Evolutionary conservation across 768 basidiomycete genomes (phyloP).

Genomic region (Kwoniella europaea): DNA sequence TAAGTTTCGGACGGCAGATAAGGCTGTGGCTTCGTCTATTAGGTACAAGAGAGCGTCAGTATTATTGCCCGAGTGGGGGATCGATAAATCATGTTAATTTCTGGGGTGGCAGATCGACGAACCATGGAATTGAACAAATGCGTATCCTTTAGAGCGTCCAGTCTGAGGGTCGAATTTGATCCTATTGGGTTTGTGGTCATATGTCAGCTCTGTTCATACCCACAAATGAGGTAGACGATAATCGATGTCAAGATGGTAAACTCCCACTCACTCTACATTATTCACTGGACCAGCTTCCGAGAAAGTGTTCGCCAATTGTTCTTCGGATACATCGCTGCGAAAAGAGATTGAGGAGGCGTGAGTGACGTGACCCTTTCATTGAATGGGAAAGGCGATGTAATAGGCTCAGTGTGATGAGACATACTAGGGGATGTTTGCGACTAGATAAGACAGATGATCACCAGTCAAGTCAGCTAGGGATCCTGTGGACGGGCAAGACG

Average conservation of each 20-base stretch:
- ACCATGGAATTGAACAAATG: constrained; percentile 59
- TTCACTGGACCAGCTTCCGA: constrained; percentile 58
- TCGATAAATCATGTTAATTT: background rate
- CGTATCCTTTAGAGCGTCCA: constrained; percentile 58
- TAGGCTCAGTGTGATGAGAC: background rate
- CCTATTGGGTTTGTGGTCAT: constrained; percentile 25
- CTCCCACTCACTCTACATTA: constrained; percentile 52
- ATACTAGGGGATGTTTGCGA: constrained; percentile 29
- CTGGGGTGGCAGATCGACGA: constrained; percentile 13
- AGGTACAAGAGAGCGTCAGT: background rate
- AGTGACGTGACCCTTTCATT: background rate
- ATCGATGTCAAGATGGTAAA: background rate
- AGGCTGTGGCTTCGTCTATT: constrained; percentile 88
- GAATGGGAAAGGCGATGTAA: background rate
- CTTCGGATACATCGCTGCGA: constrained; percentile 58
- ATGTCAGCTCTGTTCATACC: background rate
- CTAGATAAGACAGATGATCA: background rate
- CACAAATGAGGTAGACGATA: background rate
- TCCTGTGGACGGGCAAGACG: background rate
- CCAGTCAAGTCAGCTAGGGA: background rate
- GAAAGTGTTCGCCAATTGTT: constrained; percentile 56
- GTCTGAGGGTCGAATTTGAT: constrained; percentile 58
- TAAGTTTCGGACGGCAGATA: constrained; percentile 92
- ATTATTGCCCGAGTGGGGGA: background rate
- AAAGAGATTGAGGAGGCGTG: background rate